A percentile compares a stretch with the other conserved stretches of the same genome.
phyloP scores from a whole-genome alignment of 1,284 basidiomycete species.

The Melampsora americana region DNA sequence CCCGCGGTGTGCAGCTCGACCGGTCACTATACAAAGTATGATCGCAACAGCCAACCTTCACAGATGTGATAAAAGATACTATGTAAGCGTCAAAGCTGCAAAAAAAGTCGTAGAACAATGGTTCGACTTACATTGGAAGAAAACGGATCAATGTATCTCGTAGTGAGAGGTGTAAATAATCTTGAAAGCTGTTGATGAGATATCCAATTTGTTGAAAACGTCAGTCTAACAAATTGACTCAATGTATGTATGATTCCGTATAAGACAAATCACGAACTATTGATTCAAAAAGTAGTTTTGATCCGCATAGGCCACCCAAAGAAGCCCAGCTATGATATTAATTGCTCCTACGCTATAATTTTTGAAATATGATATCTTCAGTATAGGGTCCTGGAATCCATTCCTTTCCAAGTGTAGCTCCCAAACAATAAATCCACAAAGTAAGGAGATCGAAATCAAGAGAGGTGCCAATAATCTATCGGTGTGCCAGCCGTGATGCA shows the following conservation, averaged over 20 bases:
- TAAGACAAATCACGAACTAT: constrained; percentile 13
- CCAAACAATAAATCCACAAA: constrained; percentile 23
- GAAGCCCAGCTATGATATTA: constrained; percentile 14
- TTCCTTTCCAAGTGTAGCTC: constrained; percentile 8
- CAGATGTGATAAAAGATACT: neutral
- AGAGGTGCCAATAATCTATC: constrained; percentile 14
- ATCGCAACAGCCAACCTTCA: neutral
- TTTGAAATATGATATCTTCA: too few species aligned
- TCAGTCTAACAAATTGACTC: too few species aligned
- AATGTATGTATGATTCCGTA: neutral
- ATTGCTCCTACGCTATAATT: neutral
- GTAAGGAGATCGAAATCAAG: constrained; percentile 6
- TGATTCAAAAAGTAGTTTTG: constrained; percentile 43
- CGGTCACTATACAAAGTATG: too few species aligned
- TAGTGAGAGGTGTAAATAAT: constrained; percentile 24
- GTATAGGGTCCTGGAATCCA: too few species aligned
- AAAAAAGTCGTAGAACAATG: neutral
- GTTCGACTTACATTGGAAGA: constrained; percentile 27
- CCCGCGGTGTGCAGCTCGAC: too few species aligned
- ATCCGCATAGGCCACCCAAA: constrained; percentile 32
- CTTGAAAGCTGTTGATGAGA: constrained; percentile 19
- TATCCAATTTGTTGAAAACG: too few species aligned
- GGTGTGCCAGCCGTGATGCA: constrained; percentile 20
- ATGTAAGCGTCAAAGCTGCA: neutral
- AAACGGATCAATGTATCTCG: constrained; percentile 26